Conservation (phyloP, 495 filamentous ascomycete species). For the Penicillium parvum region DNA sequence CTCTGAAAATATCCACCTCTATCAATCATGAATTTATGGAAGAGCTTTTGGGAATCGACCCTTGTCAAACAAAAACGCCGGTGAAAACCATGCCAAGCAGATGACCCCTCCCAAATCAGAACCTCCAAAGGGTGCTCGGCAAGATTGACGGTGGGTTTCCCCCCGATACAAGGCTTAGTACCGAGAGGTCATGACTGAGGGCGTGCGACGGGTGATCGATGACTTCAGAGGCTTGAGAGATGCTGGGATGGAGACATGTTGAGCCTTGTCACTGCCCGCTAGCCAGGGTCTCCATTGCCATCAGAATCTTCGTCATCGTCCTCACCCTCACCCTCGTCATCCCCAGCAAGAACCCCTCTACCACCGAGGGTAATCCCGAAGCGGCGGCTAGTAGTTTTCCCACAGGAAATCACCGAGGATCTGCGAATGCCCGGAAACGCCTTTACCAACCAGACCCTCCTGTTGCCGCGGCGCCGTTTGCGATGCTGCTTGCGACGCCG, state of each 20-base stretch:
- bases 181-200: constrained; percentile 10
- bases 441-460: constrained; percentile 35
- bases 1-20: constrained; percentile 15
- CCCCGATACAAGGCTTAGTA: too few species aligned
- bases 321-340: constrained; percentile 54
- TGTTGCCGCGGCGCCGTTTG: constrained; percentile 30
- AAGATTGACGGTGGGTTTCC: constrained; percentile 7
- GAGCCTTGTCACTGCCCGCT: constrained; percentile 34
- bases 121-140: constrained; percentile 3
- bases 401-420: constrained; percentile 34
- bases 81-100: constrained; percentile 19
- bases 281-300: constrained; percentile 15
- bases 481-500: constrained; percentile 36
- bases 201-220: constrained; percentile 2
- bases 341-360: constrained; percentile 41
- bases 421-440: constrained; percentile 44
- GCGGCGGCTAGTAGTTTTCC: constrained; percentile 20
- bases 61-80: constrained; percentile 16
- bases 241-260: constrained; percentile 14
- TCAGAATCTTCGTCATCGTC: constrained; percentile 26
- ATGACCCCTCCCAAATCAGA: constrained; percentile 7
- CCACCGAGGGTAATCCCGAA: constrained; percentile 30
- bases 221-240: constrained; percentile 11
- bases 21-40: constrained; percentile 19
- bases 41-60: constrained; percentile 22